phyloP scores from a whole-genome alignment of 2,329 filamentous ascomycete genomes.

The Epichloe glyceriae region DNA sequence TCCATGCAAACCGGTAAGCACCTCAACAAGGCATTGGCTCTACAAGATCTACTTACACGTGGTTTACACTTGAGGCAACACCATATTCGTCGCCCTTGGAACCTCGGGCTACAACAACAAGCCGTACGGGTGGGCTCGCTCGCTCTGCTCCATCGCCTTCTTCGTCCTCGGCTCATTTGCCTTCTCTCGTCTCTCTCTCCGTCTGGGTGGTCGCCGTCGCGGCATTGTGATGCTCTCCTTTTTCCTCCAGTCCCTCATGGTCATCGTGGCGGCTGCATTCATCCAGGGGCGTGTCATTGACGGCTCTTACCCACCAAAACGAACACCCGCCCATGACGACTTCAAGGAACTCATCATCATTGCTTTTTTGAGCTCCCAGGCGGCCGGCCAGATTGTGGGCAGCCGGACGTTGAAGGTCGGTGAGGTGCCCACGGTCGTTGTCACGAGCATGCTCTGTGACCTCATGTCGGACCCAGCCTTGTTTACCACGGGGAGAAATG shows the following conservation, averaged over 20 bases:
- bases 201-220: constrained; percentile 16
- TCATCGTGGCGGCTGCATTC: constrained; percentile 39
- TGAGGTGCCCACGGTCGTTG: constrained; percentile 40
- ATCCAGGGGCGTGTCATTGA: constrained; percentile 27
- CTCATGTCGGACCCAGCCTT: constrained; percentile 36
- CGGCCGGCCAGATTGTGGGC: constrained; percentile 38
- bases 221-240: constrained; percentile 35
- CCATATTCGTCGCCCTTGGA: constrained; percentile 48
- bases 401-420: constrained; percentile 36
- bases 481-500: constrained; percentile 29
- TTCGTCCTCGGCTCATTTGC: constrained; percentile 41
- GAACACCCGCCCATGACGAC: constrained; percentile 7
- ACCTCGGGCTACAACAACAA: constrained; percentile 36
- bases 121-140: constrained; percentile 35
- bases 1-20: constrained; percentile 25
- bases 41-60: background rate
- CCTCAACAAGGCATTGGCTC: background rate
- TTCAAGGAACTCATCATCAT: constrained; percentile 27
- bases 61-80: constrained; percentile 34
- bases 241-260: constrained; percentile 34
- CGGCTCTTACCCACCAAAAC: constrained; percentile 7
- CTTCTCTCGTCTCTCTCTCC: constrained; percentile 22
- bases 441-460: constrained; percentile 42
- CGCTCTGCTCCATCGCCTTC: constrained; percentile 36
- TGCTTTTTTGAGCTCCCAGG: constrained; percentile 38